Percentiles rank a stretch among this genome's conserved stretches.
Evolutionary conservation across 2,329 filamentous ascomycete species (phyloP).

Genomic region (Botrytis galanthina): DNA sequence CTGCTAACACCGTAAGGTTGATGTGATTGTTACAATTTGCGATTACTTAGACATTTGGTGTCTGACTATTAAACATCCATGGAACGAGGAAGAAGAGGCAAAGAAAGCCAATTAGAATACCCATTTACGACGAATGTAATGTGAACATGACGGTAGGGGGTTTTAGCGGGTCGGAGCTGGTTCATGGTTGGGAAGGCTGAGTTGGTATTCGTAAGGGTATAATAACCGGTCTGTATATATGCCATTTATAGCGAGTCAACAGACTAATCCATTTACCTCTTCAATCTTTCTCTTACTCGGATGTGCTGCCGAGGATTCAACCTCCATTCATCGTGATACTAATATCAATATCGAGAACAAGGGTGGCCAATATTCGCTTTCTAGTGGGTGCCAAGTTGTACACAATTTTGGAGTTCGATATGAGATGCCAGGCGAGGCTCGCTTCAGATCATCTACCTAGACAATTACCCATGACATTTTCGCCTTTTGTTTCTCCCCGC

Average conservation of each 20-base stretch:
- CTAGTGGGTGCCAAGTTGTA: background rate
- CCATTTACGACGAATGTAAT: background rate
- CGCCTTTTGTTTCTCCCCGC: too few relatives aligned
- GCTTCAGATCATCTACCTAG: background rate
- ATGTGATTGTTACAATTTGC: conserved; percentile 96
- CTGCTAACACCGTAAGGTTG: conserved; percentile 51
- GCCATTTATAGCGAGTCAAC: background rate
- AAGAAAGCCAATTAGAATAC: conserved; percentile 32
- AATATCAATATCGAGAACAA: background rate
- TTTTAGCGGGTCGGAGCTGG: background rate
- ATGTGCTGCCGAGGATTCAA: background rate
- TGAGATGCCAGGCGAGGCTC: background rate
- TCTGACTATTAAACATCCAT: conserved; percentile 88
- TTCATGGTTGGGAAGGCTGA: background rate
- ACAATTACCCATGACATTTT: background rate
- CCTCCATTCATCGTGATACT: background rate
- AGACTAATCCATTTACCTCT: background rate
- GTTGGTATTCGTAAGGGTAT: background rate
- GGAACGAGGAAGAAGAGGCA: conserved; percentile 42
- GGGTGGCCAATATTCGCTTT: background rate
- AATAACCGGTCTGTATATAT: conserved; percentile 1
- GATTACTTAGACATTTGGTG: conserved; percentile 99
- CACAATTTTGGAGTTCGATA: background rate
- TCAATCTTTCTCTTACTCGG: too few relatives aligned
- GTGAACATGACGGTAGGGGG: background rate